phyloP scores from a whole-genome alignment of 495 filamentous ascomycete species.

The Filosporella fistucella region DNA sequence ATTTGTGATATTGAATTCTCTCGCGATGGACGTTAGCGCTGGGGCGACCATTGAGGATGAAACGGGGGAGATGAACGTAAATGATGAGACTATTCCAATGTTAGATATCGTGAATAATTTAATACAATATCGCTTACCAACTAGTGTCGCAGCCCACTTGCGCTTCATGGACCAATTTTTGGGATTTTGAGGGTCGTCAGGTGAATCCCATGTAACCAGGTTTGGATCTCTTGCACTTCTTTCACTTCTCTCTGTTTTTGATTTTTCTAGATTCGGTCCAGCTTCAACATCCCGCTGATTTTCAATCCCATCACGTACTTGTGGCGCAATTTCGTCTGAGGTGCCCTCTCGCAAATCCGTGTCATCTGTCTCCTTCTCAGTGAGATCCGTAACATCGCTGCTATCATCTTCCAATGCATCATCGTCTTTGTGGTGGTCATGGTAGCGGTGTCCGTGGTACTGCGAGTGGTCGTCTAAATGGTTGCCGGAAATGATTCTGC shows the following conservation, averaged over 20 bases:
- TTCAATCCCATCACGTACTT: slow-evolving; percentile 18
- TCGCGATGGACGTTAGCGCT: slow-evolving; percentile 48
- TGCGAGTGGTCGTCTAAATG: slow-evolving; percentile 14
- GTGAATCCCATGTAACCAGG: slow-evolving; percentile 61
- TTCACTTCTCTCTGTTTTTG: slow-evolving; percentile 5
- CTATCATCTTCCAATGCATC: slow-evolving; percentile 1
- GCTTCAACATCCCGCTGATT: slow-evolving; percentile 16
- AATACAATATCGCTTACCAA: slow-evolving; percentile 13
- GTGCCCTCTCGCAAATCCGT: neutral
- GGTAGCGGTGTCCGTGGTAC: slow-evolving; percentile 6
- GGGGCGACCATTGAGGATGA: slow-evolving; percentile 72
- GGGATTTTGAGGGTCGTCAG: slow-evolving; percentile 39
- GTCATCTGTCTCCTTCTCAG: slow-evolving; percentile 2
- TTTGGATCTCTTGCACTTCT: slow-evolving; percentile 15
- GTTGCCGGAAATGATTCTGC: slow-evolving; percentile 6
- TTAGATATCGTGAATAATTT: neutral
- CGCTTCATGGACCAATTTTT: slow-evolving; percentile 36
- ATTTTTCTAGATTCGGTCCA: slow-evolving; percentile 14
- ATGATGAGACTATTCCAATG: slow-evolving; percentile 37
- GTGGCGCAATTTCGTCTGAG: neutral
- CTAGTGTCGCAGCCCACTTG: slow-evolving; percentile 36
- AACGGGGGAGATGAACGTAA: slow-evolving; percentile 70
- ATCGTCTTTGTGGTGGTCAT: slow-evolving; percentile 6
- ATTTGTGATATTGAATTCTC: slow-evolving; percentile 58
- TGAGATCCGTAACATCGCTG: slow-evolving; percentile 1